These are phyloP conservation scores for Lipomyces mesembrius DNA, from an alignment of 805 yeast species.

Conservation along the genomic window DNA sequence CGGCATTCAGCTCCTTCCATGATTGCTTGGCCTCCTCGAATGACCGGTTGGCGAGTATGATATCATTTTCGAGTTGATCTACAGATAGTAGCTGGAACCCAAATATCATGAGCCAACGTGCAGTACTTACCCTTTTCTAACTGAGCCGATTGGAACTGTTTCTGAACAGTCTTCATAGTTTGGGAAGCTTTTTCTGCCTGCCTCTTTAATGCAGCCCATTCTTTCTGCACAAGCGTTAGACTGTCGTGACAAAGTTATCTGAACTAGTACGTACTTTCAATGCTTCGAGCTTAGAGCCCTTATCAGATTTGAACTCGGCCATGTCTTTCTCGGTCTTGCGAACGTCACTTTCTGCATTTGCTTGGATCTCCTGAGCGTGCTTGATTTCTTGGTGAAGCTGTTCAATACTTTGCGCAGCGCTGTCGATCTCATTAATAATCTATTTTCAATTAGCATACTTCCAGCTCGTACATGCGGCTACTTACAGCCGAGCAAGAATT, in stretches of 20 bases:
- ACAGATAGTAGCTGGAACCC: constrained; percentile 25
- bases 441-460: background rate
- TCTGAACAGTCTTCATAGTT: constrained; percentile 54
- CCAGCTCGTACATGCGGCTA: background rate
- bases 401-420: constrained; percentile 55
- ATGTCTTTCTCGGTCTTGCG: constrained; percentile 70
- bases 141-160: constrained; percentile 63
- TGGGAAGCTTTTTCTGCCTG: constrained; percentile 49
- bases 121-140: constrained; percentile 52
- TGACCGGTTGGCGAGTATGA: constrained; percentile 39
- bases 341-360: constrained; percentile 53
- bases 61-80: constrained; percentile 69
- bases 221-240: constrained; percentile 45
- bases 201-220: constrained; percentile 52
- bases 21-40: constrained; percentile 29
- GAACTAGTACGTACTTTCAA: constrained; percentile 47
- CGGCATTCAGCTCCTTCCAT: constrained; percentile 29
- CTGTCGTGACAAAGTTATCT: constrained; percentile 7
- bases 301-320: constrained; percentile 76
- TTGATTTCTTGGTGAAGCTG: constrained; percentile 49
- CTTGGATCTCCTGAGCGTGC: constrained; percentile 46
- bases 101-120: background rate
- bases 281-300: constrained; percentile 76
- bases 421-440: constrained; percentile 39
- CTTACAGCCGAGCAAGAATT: constrained; percentile 32